Evolutionary conservation across 2,329 filamentous ascomycete species (phyloP).

Genomic region (Emericellopsis cladophorae): DNA sequence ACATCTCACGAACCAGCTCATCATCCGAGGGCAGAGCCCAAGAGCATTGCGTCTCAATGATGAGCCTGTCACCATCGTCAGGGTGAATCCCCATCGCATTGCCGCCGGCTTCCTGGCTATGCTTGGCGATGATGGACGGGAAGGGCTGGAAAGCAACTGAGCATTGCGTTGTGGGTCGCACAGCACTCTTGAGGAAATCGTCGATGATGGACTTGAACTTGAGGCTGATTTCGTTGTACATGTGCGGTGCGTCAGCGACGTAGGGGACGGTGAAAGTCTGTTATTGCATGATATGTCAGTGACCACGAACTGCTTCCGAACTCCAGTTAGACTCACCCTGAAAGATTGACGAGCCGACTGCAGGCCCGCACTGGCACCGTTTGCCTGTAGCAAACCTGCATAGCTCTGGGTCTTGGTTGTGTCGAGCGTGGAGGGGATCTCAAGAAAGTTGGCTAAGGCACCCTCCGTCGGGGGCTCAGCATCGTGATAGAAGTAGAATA

Average conservation of each 20-base stretch:
- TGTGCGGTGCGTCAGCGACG: conserved; percentile 8
- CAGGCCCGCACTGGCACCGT: conserved; percentile 5
- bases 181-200: conserved; percentile 10
- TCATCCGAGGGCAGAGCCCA: conserved; percentile 9
- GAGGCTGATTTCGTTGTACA: conserved; percentile 19
- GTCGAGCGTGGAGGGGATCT: conserved; percentile 8
- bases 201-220: conserved; percentile 12
- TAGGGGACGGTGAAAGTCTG: conserved; percentile 13
- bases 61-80: conserved; percentile 9
- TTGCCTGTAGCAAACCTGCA: conserved; percentile 4
- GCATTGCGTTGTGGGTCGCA: conserved; percentile 11
- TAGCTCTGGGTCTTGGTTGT: neutral
- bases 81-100: conserved; percentile 11
- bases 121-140: conserved; percentile 10
- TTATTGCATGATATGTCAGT: too few relatives aligned
- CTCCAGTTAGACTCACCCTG: conserved; percentile 3
- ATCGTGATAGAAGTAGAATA: conserved; percentile 21
- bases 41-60: conserved; percentile 12
- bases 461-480: conserved; percentile 13
- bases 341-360: conserved; percentile 7
- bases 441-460: conserved; percentile 14
- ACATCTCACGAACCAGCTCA: conserved; percentile 7
- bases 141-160: conserved; percentile 18
- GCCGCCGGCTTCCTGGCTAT: conserved; percentile 9
- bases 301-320: neutral